A percentile compares a stretch with the other conserved stretches of the same genome.
These are phyloP conservation scores for Dendrostoma leiphaemia DNA, from an alignment of 2,329 filamentous ascomycete species.

Conservation along the genomic window DNA sequence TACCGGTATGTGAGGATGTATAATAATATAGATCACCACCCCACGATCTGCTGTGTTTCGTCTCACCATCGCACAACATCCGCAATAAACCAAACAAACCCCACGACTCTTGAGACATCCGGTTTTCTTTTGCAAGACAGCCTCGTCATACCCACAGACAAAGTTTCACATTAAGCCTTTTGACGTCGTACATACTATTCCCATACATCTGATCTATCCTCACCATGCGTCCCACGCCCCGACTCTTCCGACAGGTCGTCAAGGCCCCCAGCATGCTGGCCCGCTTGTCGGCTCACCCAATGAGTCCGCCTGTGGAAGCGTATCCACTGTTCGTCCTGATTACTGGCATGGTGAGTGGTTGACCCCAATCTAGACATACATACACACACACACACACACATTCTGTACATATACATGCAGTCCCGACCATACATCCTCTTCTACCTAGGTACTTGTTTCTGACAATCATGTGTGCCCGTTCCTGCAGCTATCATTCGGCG, in stretches of 20 bases:
- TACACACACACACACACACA: too few relatives aligned
- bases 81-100: not conserved
- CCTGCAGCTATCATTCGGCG: constrained; percentile 9
- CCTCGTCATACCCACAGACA: not conserved
- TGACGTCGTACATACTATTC: too few relatives aligned
- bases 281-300: constrained; percentile 13
- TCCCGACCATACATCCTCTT: too few relatives aligned
- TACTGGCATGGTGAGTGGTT: constrained; percentile 17
- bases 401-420: too few relatives aligned
- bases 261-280: constrained; percentile 8
- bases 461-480: not conserved
- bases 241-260: constrained; percentile 12
- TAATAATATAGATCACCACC: constrained; percentile 1
- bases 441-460: too few relatives aligned
- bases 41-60: not conserved
- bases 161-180: too few relatives aligned
- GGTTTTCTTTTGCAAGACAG: too few relatives aligned
- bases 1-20: not conserved
- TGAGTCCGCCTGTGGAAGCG: constrained; percentile 16
- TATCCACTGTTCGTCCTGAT: constrained; percentile 15
- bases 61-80: constrained; percentile 9
- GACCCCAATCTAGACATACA: too few relatives aligned
- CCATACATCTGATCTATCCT: not conserved
- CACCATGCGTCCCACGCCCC: constrained; percentile 17
- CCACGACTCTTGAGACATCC: constrained; percentile 1